Evolutionary conservation across 2,329 filamentous ascomycete genomes (phyloP).

Genomic region (Trichoderma aggressivum): DNA sequence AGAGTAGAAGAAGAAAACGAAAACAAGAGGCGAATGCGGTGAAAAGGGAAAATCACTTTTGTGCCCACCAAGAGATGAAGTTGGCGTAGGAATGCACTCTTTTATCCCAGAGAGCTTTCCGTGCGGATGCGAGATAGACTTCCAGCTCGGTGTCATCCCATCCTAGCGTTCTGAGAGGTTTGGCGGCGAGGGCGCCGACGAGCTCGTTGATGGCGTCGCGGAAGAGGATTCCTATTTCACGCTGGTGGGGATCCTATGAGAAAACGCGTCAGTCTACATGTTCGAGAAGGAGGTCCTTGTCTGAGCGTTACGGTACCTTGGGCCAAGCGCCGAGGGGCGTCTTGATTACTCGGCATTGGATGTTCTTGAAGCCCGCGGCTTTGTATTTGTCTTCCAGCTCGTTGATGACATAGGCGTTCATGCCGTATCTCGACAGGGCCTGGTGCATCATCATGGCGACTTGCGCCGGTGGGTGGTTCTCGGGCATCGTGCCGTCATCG

Average conservation of each 20-base stretch:
- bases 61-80: constrained; percentile 38
- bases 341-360: constrained; percentile 35
- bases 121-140: constrained; percentile 27
- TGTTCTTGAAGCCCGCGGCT: constrained; percentile 23
- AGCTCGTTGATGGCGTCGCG: constrained; percentile 36
- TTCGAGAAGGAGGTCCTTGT: not conserved
- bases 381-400: constrained; percentile 20
- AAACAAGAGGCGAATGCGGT: no score
- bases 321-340: constrained; percentile 40
- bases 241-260: constrained; percentile 25
- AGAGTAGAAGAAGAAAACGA: not conserved
- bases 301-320: constrained; percentile 15
- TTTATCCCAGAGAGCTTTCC: constrained; percentile 27
- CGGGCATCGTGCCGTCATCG: constrained; percentile 34
- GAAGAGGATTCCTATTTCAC: constrained; percentile 39
- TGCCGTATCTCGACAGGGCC: constrained; percentile 21
- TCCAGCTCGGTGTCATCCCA: constrained; percentile 30
- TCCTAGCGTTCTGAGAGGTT: constrained; percentile 33
- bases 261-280: not conserved
- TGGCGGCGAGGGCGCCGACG: constrained; percentile 35
- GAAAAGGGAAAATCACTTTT: constrained; percentile 26
- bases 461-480: constrained; percentile 19
- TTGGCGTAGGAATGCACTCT: constrained; percentile 35
- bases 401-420: constrained; percentile 22
- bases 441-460: constrained; percentile 19